Evolutionary conservation across 2,329 filamentous ascomycete genomes (phyloP), one percentile per base, ranked within the genome.

Genomic region (Paecilomyces dactylethromorphus): DNA sequence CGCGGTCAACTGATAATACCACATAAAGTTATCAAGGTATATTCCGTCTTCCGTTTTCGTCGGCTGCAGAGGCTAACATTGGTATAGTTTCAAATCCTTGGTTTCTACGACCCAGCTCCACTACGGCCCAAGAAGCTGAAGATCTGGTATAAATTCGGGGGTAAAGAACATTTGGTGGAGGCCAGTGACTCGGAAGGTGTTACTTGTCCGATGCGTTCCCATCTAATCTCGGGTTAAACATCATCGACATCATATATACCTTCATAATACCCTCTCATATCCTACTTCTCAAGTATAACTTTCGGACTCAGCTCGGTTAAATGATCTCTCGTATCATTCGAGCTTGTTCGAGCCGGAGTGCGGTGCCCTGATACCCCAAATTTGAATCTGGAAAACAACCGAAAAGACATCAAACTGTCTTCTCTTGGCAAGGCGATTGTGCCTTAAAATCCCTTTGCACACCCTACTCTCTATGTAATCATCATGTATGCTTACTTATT

Each of bases 101-200:
- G 76, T 0, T 79, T 78, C 65, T 68, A 76, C 57, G 76, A 79
- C 54, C 76, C 76, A 21, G 74, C 74, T 5, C 76, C 76, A 26
- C 66, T 78, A 21, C 61, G 71, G 39, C 70, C 72, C 18, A 79
- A 79, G 62, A 68, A 60, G 21, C 59, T 79, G 60, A 73, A 67
- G 61, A 69, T 78, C 52, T 72, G 74, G 71, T 79, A 79, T 60
- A 66, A 52, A n/a, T 79, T 76, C 64, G 68, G 68, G 50, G 71
- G 71, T 2, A 68, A 65, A 50, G 70, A 72, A 29, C 76, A 78
- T 63, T 69, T 70, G 21, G 70, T 73, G 50, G 74, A 78, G 58
- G 70, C 69, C 13, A 62, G 59, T 22, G 75, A 76, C 55, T 66
- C 66, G 13, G 74, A 78, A 59, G 69, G 66, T 33, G 55, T 78